A percentile compares a stretch with the other conserved stretches of the same genome.
These are phyloP conservation scores for Syzygium aromaticum DNA, from an alignment of 345 rosid genomes.

Conservation along the genomic window DNA sequence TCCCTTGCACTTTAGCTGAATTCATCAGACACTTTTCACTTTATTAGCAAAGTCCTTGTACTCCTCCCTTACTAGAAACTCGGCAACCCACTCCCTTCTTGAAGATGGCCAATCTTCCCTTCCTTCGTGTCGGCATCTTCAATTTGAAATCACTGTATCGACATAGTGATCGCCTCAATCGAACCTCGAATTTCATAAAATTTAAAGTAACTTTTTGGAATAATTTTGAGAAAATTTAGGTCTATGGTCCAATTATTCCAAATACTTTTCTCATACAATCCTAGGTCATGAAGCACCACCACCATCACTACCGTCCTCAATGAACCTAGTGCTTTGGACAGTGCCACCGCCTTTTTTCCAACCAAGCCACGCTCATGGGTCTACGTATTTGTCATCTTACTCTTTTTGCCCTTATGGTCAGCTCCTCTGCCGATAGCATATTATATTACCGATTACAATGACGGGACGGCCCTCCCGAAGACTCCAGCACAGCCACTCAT, in stretches of 20 bases:
- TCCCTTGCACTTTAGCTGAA: neutral
- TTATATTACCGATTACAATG: neutral
- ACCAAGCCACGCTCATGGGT: neutral
- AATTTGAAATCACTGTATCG: neutral
- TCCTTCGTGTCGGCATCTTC: neutral
- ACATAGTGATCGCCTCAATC: neutral
- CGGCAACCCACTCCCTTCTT: neutral
- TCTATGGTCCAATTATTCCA: neutral
- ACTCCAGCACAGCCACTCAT: neutral
- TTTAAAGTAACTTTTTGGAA: neutral
- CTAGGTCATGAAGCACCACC: neutral
- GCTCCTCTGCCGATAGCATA: neutral
- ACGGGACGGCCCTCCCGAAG: neutral
- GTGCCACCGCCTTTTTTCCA: slow-evolving; percentile 1
- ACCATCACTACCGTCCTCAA: neutral
- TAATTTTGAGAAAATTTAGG: neutral
- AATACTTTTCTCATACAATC: neutral
- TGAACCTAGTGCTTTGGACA: slow-evolving; percentile 5
- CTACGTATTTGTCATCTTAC: slow-evolving; percentile 3
- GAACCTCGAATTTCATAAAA: neutral
- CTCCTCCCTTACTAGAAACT: neutral
- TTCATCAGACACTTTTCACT: neutral
- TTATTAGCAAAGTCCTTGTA: neutral
- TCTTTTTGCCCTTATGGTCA: neutral
- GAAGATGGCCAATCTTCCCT: neutral